Percentiles rank a stretch among this genome's conserved stretches.
These are phyloP conservation scores for Pleurotus citrinopileatus DNA, from an alignment of 768 basidiomycete species.

Conservation along the genomic window DNA sequence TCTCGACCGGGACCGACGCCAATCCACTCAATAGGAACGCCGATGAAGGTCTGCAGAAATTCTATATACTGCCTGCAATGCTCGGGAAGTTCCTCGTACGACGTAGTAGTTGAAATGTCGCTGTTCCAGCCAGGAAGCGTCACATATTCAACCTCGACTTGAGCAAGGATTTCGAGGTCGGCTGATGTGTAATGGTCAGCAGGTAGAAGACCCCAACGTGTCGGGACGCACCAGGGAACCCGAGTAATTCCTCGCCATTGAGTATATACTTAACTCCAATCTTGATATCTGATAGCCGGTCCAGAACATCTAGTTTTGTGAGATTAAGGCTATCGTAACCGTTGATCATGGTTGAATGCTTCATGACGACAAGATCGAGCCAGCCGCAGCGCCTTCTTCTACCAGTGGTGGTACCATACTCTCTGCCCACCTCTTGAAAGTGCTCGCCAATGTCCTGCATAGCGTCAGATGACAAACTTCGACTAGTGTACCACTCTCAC, in stretches of 20 bases:
- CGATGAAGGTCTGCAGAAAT: constrained; percentile 78
- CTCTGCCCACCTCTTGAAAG: constrained; percentile 90
- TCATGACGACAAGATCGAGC: constrained; percentile 95
- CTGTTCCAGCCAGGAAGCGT: constrained; percentile 91
- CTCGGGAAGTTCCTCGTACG: constrained; percentile 75
- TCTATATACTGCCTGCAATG: constrained; percentile 84
- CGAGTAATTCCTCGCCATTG: constrained; percentile 72
- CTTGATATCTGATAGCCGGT: constrained; percentile 82
- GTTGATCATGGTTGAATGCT: constrained; percentile 90
- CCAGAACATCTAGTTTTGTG: constrained; percentile 94
- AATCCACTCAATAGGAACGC: constrained; percentile 84
- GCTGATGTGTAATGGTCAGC: constrained; percentile 41
- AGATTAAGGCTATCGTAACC: constrained; percentile 93
- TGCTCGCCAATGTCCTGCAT: constrained; percentile 75
- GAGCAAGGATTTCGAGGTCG: constrained; percentile 76
- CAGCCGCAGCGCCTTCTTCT: constrained; percentile 92
- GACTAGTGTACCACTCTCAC: constrained; percentile 35
- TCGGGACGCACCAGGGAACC: constrained; percentile 77
- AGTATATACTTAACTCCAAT: constrained; percentile 78
- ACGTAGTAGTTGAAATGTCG: constrained; percentile 60
- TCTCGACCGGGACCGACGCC: constrained; percentile 89
- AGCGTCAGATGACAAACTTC: not conserved
- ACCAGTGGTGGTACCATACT: constrained; percentile 92
- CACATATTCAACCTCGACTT: constrained; percentile 82
- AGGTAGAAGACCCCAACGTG: constrained; percentile 1